Percentiles rank a stretch among this genome's conserved stretches.
phyloP scores from a whole-genome alignment of 164 flowering plant species.

The Magnolia kwangsiensis region DNA sequence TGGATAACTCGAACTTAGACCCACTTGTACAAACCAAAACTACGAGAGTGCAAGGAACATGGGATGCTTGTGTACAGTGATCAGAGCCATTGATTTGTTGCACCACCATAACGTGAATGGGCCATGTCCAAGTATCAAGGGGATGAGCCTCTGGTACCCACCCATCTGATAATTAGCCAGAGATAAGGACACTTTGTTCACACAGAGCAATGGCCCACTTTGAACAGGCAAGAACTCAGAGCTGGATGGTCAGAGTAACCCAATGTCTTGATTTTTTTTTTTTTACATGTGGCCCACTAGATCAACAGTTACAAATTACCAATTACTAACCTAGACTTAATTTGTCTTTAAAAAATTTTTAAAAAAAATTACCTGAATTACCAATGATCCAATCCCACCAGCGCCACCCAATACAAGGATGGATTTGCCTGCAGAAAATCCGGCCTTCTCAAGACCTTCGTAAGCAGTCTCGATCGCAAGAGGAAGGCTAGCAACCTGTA shows the following conservation, averaged over 20 bases:
- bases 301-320: background rate
- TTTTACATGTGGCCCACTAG: background rate
- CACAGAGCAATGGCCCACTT: background rate
- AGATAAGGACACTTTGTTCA: background rate
- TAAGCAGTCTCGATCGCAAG: constrained; percentile 94
- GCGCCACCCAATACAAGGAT: constrained; percentile 90
- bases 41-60: no score
- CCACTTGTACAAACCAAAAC: no score
- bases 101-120: background rate
- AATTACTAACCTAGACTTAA: background rate
- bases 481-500: constrained; percentile 82
- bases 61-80: no score
- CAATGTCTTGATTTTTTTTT: background rate
- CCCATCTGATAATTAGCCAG: background rate
- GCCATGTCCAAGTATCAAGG: background rate
- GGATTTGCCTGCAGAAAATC: constrained; percentile 83
- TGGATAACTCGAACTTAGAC: no score
- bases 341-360: no score
- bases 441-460: constrained; percentile 84
- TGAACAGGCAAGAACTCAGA: background rate
- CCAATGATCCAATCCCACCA: constrained; percentile 94
- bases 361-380: constrained; percentile 69
- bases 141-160: background rate
- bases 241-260: background rate
- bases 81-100: no score